Percentiles rank a stretch among this genome's conserved stretches.
Evolutionary conservation across 169 alveolate species (phyloP).

Genomic region (Eimeria nieschulzi): DNA sequence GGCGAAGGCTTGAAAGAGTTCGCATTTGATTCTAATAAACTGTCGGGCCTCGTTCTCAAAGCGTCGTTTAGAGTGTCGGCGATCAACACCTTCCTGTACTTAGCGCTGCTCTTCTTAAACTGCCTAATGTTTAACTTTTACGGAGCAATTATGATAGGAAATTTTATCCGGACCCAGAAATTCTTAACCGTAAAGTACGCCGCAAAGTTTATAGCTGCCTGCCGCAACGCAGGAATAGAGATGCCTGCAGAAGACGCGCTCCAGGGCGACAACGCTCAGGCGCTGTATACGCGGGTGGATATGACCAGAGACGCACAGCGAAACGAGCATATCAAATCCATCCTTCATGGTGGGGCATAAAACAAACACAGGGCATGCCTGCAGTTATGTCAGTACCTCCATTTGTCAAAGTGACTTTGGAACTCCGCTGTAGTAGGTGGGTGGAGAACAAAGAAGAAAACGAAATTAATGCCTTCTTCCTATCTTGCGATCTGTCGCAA

Average conservation of each 20-base stretch:
- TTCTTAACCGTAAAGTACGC: conserved; percentile 37
- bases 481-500: background rate
- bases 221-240: conserved; percentile 67
- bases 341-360: conserved; percentile 4
- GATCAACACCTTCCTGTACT: conserved; percentile 47
- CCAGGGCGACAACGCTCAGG: conserved; percentile 57
- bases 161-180: conserved; percentile 43
- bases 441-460: no score
- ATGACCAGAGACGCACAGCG: conserved; percentile 46
- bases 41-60: conserved; percentile 20
- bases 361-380: no score
- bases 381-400: no score
- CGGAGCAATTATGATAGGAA: conserved; percentile 72
- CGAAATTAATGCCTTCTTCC: no score
- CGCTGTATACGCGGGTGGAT: conserved; percentile 19
- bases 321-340: conserved; percentile 35
- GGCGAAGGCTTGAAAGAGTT: background rate
- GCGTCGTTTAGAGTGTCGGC: conserved; percentile 21
- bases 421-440: no score
- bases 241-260: conserved; percentile 71
- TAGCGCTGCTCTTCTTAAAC: conserved; percentile 27
- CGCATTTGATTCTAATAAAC: background rate
- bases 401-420: no score
- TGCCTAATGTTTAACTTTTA: conserved; percentile 59
- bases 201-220: conserved; percentile 37